These are phyloP conservation scores for Lactarius vividus DNA, from an alignment of 768 basidiomycete genomes.

Conservation along the genomic window DNA sequence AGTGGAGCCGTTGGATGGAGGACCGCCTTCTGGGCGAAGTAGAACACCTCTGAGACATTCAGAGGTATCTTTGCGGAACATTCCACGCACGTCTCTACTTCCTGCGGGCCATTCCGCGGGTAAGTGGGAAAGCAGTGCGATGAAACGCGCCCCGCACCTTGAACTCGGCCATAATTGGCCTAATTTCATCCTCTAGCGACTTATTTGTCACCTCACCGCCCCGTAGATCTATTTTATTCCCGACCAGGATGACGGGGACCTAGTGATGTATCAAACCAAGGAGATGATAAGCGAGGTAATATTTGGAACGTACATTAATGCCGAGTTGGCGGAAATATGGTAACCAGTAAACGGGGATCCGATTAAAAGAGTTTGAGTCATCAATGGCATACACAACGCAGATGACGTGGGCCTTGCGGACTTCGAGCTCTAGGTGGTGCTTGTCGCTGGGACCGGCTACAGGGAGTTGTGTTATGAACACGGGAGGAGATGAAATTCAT, in stretches of 20 bases:
- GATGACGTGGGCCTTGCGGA: slow-evolving; percentile 96
- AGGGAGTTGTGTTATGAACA: slow-evolving; percentile 8
- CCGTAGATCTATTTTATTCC: slow-evolving; percentile 96
- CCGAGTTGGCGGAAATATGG: slow-evolving; percentile 93
- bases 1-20: slow-evolving; percentile 94
- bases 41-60: slow-evolving; percentile 96
- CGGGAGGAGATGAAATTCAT: slow-evolving; percentile 1
- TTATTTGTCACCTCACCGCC: slow-evolving; percentile 94
- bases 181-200: slow-evolving; percentile 89
- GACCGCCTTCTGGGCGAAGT: slow-evolving; percentile 98
- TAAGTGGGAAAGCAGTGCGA: slow-evolving; percentile 1
- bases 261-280: slow-evolving; percentile 33
- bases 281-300: slow-evolving; percentile 3
- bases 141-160: slow-evolving; percentile 54
- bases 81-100: slow-evolving; percentile 98
- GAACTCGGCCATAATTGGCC: slow-evolving; percentile 98
- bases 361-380: slow-evolving; percentile 93
- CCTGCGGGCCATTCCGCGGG: slow-evolving; percentile 46
- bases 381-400: slow-evolving; percentile 97
- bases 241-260: slow-evolving; percentile 96
- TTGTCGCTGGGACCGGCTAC: slow-evolving; percentile 84
- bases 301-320: slow-evolving; percentile 71
- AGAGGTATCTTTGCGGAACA: slow-evolving; percentile 88
- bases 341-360: slow-evolving; percentile 97
- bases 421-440: slow-evolving; percentile 88